Base-by-base conservation (phyloP, 2,329 filamentous ascomycete species). In the Aspergillus neotritici region DNA sequence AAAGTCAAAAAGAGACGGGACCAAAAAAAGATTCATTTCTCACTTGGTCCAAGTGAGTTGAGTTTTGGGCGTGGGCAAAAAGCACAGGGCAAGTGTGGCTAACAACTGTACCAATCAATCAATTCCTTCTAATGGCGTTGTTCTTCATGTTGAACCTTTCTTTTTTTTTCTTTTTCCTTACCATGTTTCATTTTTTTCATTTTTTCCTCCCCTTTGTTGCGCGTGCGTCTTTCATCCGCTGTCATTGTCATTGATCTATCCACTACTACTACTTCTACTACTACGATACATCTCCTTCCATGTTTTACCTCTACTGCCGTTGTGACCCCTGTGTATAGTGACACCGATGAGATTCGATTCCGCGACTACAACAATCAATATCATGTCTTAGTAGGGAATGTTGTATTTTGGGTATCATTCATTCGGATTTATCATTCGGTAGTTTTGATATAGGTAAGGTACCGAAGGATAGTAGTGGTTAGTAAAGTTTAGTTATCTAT, bases 81-180 rank as follows among this genome's bases (percentile, higher is more conserved):
- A 25, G 7, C 21, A n/a, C n/a, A 32, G 43, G 44, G 42, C 10
- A 38, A 29, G 30, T 43, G 33, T 48, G 40, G 46, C 42, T 36
- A 31, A 28, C 33, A 21, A 40, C 44, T 53, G 50, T 53, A 50
- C 38, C 51, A 49, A 45, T 44, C 46, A 38, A 36, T 37, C 50
- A 31, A 17, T 31, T 49, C 53, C 51, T 55, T 56, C 48, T 54
- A 52, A 61, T 61, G 61, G 63, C 63, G 62, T 66, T 65, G 55
- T 55, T 47, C 52, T 54, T 56, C 37, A 38, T 63, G 55, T 56
- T 47, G 50, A 39, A 31, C 37, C 29, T 31, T 39, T 16, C 36
- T 29, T 37, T n/a, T 12, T 16, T 17, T 39, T 31, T 48, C 52
- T 47, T 53, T 48, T 28, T 49, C 54, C 46, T 46, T 31, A 14